Evolutionary conservation across 305 asterid species (phyloP).

Genomic region (Withania somnifera): DNA sequence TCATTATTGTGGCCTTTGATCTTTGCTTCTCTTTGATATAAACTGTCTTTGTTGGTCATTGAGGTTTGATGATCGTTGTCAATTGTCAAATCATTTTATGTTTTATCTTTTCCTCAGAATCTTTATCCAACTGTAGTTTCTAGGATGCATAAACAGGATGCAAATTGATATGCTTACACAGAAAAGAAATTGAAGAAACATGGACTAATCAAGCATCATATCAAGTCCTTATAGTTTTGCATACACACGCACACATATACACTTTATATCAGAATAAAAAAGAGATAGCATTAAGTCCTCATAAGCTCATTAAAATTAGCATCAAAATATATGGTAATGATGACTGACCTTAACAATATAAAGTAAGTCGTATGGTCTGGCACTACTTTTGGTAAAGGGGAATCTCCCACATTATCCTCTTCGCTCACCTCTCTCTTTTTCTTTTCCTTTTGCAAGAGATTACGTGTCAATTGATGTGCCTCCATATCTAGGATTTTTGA

Average conservation of each 20-base stretch:
- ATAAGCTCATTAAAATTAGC: neutral
- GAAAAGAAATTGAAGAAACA: neutral
- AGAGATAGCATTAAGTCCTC: neutral
- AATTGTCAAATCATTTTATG: neutral
- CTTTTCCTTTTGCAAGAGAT: neutral
- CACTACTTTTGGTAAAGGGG: neutral
- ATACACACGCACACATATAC: no score
- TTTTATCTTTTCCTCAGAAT: neutral
- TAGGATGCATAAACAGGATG: neutral
- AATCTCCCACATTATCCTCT: neutral
- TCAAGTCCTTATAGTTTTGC: neutral
- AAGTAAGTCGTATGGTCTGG: neutral
- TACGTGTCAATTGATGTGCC: neutral
- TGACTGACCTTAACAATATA: neutral
- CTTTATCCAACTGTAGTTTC: neutral
- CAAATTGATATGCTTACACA: neutral
- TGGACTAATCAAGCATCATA: neutral
- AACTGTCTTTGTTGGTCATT: neutral
- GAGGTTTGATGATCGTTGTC: neutral
- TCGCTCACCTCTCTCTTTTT: neutral
- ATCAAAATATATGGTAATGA: neutral
- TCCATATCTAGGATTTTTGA: neutral
- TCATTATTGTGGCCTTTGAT: neutral
- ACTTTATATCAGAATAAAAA: neutral
- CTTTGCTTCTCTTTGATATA: neutral